phyloP scores from a whole-genome alignment of 73 alveolate genomes.

The Uronychia binucleata region DNA sequence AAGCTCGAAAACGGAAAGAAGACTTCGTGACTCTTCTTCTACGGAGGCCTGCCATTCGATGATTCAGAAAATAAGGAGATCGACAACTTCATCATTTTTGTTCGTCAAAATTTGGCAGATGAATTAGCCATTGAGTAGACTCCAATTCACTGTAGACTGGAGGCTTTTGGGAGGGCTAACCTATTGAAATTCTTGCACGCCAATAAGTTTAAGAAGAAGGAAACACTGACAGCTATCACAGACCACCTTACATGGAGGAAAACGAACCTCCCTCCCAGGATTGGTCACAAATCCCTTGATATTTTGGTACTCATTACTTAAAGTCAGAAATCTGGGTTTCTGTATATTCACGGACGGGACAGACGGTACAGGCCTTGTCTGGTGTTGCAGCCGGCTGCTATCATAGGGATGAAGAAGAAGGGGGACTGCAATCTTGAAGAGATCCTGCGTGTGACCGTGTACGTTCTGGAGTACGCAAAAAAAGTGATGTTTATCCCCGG shows the following conservation, averaged over 20 bases:
- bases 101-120: not conserved
- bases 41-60: constrained; percentile 13
- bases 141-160: not conserved
- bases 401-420: constrained; percentile 1
- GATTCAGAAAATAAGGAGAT: constrained; percentile 21
- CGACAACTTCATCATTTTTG: not conserved
- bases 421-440: constrained; percentile 6
- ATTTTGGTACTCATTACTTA: constrained; percentile 5
- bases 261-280: constrained; percentile 15
- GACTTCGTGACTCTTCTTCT: not conserved
- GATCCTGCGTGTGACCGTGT: constrained; percentile 15
- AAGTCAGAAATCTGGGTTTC: constrained; percentile 35
- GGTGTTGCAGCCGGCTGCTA: constrained; percentile 22
- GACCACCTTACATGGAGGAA: constrained; percentile 23
- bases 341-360: constrained; percentile 64
- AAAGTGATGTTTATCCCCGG: constrained; percentile 73
- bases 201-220: constrained; percentile 15
- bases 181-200: constrained; percentile 28
- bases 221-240: not conserved
- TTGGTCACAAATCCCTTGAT: constrained; percentile 11
- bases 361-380: constrained; percentile 42
- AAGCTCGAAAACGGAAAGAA: constrained; percentile 13
- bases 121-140: not conserved
- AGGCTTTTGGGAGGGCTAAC: not conserved
- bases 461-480: constrained; percentile 51